Conservation (phyloP, 1,284 basidiomycete species). For the Malassezia nana region DNA sequence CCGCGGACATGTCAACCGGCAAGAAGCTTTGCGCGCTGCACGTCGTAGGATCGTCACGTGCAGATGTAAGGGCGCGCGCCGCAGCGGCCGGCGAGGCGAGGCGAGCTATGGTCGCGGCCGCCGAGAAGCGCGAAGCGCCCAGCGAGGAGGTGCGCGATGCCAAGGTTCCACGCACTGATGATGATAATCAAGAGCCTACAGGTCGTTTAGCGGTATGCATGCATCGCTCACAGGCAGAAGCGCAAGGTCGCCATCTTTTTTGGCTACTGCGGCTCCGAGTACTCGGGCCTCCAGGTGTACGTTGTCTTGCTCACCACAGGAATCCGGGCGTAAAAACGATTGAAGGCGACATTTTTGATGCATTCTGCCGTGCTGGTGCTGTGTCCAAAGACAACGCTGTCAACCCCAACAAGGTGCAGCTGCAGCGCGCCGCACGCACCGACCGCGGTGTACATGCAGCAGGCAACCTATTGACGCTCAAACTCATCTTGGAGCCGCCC, state of each 20-base stretch:
- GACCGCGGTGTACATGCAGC: constrained; percentile 97
- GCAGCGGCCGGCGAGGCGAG: background rate
- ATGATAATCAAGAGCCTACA: background rate
- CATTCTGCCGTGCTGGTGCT: constrained; percentile 76
- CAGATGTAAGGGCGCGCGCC: background rate
- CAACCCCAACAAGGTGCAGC: constrained; percentile 76
- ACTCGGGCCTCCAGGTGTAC: constrained; percentile 91
- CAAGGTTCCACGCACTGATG: constrained; percentile 4
- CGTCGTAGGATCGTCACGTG: constrained; percentile 5
- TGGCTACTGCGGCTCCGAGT: constrained; percentile 58
- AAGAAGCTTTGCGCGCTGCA: background rate
- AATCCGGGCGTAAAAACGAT: constrained; percentile 64
- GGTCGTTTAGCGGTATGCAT: background rate
- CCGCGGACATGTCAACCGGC: constrained; percentile 13
- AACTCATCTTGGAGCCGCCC: constrained; percentile 42
- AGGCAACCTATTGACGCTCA: constrained; percentile 63
- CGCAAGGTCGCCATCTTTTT: constrained; percentile 54
- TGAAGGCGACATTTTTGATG: constrained; percentile 79
- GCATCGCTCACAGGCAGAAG: constrained; percentile 48
- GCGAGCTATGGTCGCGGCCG: background rate
- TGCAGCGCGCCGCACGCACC: constrained; percentile 82
- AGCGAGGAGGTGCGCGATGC: constrained; percentile 1
- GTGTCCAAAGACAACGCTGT: constrained; percentile 85
- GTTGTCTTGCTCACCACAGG: constrained; percentile 46
- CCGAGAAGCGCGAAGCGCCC: background rate